These are phyloP conservation scores for Lathyrus sativus DNA, from an alignment of 306 rosid genomes.

Conservation along the genomic window DNA sequence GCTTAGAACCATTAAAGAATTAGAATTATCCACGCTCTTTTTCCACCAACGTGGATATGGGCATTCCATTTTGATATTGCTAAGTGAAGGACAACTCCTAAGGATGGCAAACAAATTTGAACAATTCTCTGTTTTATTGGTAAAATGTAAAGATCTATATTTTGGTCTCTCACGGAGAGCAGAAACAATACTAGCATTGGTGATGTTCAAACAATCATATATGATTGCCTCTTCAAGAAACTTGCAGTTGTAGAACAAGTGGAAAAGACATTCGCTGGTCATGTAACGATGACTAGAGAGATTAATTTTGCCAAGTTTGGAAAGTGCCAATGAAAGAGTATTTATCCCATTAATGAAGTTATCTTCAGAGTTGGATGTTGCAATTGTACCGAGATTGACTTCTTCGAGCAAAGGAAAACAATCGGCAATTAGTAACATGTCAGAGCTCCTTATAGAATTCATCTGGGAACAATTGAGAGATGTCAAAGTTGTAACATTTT, in stretches of 20 bases:
- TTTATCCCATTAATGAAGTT: neutral
- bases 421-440: conserved; percentile 42
- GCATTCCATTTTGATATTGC: neutral
- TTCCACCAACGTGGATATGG: too few relatives aligned
- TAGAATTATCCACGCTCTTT: too few relatives aligned
- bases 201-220: conserved; percentile 37
- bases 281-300: conserved; percentile 57
- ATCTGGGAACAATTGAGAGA: neutral
- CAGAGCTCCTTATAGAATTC: conserved; percentile 16
- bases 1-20: too few relatives aligned
- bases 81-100: too few relatives aligned
- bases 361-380: too few relatives aligned
- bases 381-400: neutral
- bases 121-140: neutral
- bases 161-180: conserved; percentile 38
- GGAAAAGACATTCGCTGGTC: conserved; percentile 41
- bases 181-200: conserved; percentile 47
- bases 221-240: conserved; percentile 45
- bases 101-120: too few relatives aligned
- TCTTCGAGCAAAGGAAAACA: conserved; percentile 57
- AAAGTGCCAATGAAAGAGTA: neutral
- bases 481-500: conserved; percentile 14
- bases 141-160: conserved; percentile 7
- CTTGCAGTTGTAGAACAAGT: neutral
- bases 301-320: conserved; percentile 29